Conservation (phyloP, 768 basidiomycete species). For the Termitomyces sp. region DNA sequence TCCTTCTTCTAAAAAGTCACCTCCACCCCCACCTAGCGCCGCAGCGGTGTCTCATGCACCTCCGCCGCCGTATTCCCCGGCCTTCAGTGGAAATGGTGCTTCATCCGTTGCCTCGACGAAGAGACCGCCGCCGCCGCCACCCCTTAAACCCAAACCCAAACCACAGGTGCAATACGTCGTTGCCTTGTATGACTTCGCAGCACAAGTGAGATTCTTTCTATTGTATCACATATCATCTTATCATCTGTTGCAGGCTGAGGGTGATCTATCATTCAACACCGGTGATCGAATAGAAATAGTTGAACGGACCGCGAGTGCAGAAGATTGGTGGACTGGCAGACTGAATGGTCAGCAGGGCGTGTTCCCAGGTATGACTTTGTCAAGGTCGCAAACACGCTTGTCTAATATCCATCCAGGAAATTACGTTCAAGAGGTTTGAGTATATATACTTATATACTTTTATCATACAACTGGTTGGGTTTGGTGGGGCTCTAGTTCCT, state of each 20-base stretch:
- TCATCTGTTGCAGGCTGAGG: constrained; percentile 56
- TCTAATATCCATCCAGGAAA: constrained; percentile 38
- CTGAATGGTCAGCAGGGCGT: constrained; percentile 80
- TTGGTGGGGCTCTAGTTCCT: neutral
- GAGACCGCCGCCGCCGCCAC: constrained; percentile 89
- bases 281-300: constrained; percentile 92
- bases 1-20: constrained; percentile 37
- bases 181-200: constrained; percentile 91
- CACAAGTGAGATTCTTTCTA: constrained; percentile 51
- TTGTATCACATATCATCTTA: neutral
- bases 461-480: neutral
- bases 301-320: constrained; percentile 70
- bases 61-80: constrained; percentile 42
- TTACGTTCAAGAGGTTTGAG: constrained; percentile 51
- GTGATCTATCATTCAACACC: constrained; percentile 83
- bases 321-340: constrained; percentile 98
- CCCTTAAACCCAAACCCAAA: constrained; percentile 85
- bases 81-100: constrained; percentile 16
- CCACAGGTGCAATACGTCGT: constrained; percentile 70
- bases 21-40: constrained; percentile 48
- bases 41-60: constrained; percentile 22
- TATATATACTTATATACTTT: neutral
- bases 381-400: neutral
- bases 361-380: constrained; percentile 64
- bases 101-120: constrained; percentile 44